Conservation (phyloP, 2,329 filamentous ascomycete species). For the Xylaria polymorpha region DNA sequence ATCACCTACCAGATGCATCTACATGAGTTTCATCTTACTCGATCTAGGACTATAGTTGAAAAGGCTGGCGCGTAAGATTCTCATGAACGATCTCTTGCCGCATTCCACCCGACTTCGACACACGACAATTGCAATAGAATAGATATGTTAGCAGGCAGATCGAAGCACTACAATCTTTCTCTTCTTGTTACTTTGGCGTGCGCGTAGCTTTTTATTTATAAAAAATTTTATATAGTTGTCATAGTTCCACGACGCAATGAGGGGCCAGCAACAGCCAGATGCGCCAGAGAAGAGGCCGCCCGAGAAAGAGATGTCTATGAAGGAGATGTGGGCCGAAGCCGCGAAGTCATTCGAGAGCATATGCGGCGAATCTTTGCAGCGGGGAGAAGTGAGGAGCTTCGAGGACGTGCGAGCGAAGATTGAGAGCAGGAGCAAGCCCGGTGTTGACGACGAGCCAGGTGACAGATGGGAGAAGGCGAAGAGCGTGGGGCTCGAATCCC, state of each 20-base stretch:
- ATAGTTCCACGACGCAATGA: background rate
- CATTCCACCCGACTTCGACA: too few relatives aligned
- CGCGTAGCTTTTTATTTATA: too few relatives aligned
- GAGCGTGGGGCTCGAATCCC: conserved; percentile 42
- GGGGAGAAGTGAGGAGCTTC: conserved; percentile 42
- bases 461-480: conserved; percentile 44
- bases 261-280: background rate
- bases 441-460: conserved; percentile 18
- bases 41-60: too few relatives aligned
- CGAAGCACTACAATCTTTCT: too few relatives aligned
- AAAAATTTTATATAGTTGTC: too few relatives aligned
- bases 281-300: background rate
- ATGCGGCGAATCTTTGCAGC: conserved; percentile 42
- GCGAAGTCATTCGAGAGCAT: conserved; percentile 39
- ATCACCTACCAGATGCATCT: too few relatives aligned
- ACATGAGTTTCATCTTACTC: too few relatives aligned
- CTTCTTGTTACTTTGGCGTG: too few relatives aligned
- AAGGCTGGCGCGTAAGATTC: too few relatives aligned
- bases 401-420: conserved; percentile 42
- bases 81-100: too few relatives aligned
- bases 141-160: too few relatives aligned
- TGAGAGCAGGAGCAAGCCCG: conserved; percentile 32
- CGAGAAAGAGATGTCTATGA: conserved; percentile 3
- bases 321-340: conserved; percentile 36
- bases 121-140: too few relatives aligned